Evolutionary conservation across 2,329 filamentous ascomycete genomes (phyloP).

Genomic region (Stachybotrys elegans): DNA sequence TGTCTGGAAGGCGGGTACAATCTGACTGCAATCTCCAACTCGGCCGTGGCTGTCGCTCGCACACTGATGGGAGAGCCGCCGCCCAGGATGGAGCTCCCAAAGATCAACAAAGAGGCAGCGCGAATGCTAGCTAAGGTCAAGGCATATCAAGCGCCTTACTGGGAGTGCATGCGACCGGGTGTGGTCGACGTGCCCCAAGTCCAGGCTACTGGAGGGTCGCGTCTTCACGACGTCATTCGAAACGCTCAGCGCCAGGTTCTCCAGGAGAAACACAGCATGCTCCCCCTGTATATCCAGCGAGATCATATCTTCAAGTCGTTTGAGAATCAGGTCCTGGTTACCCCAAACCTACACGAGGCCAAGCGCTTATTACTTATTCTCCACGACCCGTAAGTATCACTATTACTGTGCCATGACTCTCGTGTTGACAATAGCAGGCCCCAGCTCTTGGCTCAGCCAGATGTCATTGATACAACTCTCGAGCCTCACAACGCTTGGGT

Average conservation of each 20-base stretch:
- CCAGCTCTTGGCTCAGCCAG: slow-evolving; percentile 61
- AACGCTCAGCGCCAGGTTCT: slow-evolving; percentile 69
- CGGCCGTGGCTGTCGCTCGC: slow-evolving; percentile 82
- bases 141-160: slow-evolving; percentile 63
- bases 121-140: slow-evolving; percentile 54
- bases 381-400: slow-evolving; percentile 71
- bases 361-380: slow-evolving; percentile 77
- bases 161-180: slow-evolving; percentile 80
- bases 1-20: slow-evolving; percentile 97
- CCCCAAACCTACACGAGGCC: slow-evolving; percentile 60
- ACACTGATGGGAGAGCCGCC: slow-evolving; percentile 96
- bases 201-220: slow-evolving; percentile 48
- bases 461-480: slow-evolving; percentile 65
- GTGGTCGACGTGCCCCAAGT: slow-evolving; percentile 50
- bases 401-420: too few relatives aligned
- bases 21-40: slow-evolving; percentile 84
- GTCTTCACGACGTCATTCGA: slow-evolving; percentile 77
- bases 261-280: slow-evolving; percentile 70
- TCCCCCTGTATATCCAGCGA: slow-evolving; percentile 73
- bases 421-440: slow-evolving; percentile 45
- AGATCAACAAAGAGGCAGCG: slow-evolving; percentile 53
- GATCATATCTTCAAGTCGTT: slow-evolving; percentile 70
- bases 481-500: slow-evolving; percentile 85
- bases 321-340: slow-evolving; percentile 81
- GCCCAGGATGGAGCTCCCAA: slow-evolving; percentile 50